A percentile compares a stretch with the other conserved stretches of the same genome.
Evolutionary conservation across 169 alveolate species (phyloP).

Genomic region (Eimeria falciformis): DNA sequence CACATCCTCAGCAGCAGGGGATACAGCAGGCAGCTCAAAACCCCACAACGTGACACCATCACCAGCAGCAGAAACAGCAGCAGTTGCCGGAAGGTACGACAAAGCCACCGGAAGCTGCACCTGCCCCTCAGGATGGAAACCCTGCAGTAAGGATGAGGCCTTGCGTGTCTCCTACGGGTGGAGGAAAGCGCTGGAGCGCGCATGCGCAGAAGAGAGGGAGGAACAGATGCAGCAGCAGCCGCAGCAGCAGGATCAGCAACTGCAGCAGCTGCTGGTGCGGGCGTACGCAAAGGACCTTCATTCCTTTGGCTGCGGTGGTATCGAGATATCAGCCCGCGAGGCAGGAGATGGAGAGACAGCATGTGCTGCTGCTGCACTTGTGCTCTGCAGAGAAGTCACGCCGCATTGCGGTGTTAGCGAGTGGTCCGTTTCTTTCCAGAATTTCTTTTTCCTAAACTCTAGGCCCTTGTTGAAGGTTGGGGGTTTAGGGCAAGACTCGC

Average conservation of each 20-base stretch:
- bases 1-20: not conserved
- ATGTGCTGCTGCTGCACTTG: constrained; percentile 44
- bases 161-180: constrained; percentile 23
- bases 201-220: not conserved
- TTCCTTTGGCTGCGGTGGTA: constrained; percentile 18
- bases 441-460: not conserved
- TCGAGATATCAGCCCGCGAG: not conserved
- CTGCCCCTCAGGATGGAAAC: constrained; percentile 43
- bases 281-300: constrained; percentile 24
- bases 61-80: not conserved
- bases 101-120: not conserved
- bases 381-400: constrained; percentile 3
- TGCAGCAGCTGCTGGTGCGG: constrained; percentile 28
- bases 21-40: too few relatives aligned
- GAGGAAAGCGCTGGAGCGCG: constrained; percentile 37
- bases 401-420: constrained; percentile 53
- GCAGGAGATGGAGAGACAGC: constrained; percentile 4
- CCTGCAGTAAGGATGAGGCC: constrained; percentile 18
- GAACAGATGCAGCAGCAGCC: constrained; percentile 2
- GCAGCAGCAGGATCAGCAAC: constrained; percentile 24
- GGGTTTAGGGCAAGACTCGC: not conserved
- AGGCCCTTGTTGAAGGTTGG: not conserved
- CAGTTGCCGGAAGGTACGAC: constrained; percentile 9
- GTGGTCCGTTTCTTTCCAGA: not conserved
- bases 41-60: not conserved